phyloP scores from a whole-genome alignment of 176 grass and related monocot genomes.

The Otatea glauca region DNA sequence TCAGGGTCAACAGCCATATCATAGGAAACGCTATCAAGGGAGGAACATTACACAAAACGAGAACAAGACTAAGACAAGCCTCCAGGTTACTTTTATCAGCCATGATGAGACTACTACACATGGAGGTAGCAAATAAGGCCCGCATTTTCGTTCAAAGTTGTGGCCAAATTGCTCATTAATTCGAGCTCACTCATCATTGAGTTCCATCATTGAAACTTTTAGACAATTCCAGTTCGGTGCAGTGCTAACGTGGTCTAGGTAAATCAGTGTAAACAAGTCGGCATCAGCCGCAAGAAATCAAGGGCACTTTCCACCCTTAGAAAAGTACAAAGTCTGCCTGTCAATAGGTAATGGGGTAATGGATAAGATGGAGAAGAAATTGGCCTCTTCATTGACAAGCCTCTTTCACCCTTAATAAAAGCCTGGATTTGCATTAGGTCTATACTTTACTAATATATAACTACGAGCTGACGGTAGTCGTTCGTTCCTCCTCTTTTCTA shows the following conservation, averaged over 20 bases:
- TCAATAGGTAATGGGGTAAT: slow-evolving; percentile 11
- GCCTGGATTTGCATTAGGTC: slow-evolving; percentile 5
- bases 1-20: no score
- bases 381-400: slow-evolving; percentile 30
- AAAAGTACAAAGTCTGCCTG: neutral
- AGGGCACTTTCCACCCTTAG: neutral
- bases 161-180: neutral
- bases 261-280: neutral
- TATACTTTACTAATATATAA: neutral
- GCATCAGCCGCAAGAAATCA: neutral
- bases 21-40: neutral
- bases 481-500: no score
- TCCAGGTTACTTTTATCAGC: neutral
- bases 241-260: neutral
- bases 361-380: slow-evolving; percentile 33
- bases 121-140: neutral
- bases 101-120: neutral
- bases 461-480: no score
- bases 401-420: neutral
- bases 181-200: neutral
- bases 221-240: neutral
- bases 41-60: no score
- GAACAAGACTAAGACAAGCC: neutral
- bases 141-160: neutral
- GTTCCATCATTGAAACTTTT: neutral